phyloP scores from a whole-genome alignment of 495 filamentous ascomycete species.

The Penicillium soppii region DNA sequence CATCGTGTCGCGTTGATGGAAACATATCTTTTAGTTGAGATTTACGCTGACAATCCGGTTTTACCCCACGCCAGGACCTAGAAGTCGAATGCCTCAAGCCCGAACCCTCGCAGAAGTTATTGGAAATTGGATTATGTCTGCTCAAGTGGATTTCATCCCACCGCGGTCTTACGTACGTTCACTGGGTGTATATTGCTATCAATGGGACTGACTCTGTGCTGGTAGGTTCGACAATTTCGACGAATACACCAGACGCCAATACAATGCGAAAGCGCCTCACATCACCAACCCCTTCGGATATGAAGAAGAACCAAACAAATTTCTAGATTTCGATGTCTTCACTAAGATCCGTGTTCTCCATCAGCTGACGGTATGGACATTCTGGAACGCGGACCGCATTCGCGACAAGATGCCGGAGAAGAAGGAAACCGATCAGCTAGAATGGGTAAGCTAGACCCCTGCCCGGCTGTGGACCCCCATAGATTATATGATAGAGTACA shows the following conservation, averaged over 20 bases:
- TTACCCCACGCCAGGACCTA: conserved; percentile 61
- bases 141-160: conserved; percentile 94
- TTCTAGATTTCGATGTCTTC: conserved; percentile 79
- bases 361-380: conserved; percentile 87
- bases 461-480: background rate
- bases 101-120: conserved; percentile 65
- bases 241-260: conserved; percentile 91
- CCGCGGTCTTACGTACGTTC: conserved; percentile 77
- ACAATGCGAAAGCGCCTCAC: conserved; percentile 73
- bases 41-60: conserved; percentile 11
- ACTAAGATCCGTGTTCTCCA: conserved; percentile 87
- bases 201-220: conserved; percentile 7
- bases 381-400: conserved; percentile 80
- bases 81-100: conserved; percentile 85
- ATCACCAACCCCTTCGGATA: conserved; percentile 81
- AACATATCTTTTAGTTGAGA: background rate
- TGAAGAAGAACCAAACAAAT: conserved; percentile 68
- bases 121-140: conserved; percentile 81
- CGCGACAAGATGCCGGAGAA: conserved; percentile 83
- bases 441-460: conserved; percentile 66
- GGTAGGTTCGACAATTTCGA: conserved; percentile 83
- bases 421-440: conserved; percentile 73
- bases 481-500: background rate
- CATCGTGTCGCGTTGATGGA: conserved; percentile 9
- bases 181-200: background rate